phyloP scores from a whole-genome alignment of 345 rosid genomes.

The Pelargonium nanum region DNA sequence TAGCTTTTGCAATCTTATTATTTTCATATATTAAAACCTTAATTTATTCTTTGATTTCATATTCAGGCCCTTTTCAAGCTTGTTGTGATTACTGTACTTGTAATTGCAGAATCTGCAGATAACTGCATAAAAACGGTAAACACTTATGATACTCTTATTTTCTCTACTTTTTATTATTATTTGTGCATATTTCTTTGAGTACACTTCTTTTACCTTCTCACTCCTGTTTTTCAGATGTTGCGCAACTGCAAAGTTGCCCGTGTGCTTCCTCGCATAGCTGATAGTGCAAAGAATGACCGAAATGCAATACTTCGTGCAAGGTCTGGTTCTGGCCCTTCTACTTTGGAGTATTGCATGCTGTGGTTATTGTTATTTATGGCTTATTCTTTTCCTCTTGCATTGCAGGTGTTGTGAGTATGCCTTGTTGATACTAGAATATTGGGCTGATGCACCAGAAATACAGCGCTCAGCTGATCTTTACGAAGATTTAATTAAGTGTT shows the following conservation, averaged over 20 bases:
- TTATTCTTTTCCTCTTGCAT: constrained; percentile 2
- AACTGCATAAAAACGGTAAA: constrained; percentile 94
- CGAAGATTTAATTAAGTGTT: constrained; percentile 81
- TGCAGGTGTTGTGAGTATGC: constrained; percentile 97
- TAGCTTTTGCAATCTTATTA: constrained; percentile 10
- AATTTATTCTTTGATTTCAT: constrained; percentile 30
- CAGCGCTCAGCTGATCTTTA: constrained; percentile 82
- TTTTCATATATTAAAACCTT: background rate
- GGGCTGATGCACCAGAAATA: constrained; percentile 99
- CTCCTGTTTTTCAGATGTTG: constrained; percentile 59
- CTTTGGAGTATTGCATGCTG: constrained; percentile 1
- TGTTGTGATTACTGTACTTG: constrained; percentile 99
- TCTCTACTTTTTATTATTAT: background rate
- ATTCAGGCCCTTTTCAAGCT: constrained; percentile 98
- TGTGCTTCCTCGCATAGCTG: constrained; percentile 86
- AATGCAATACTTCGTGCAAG: constrained; percentile 86
- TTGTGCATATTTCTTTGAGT: constrained; percentile 6
- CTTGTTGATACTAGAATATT: constrained; percentile 77
- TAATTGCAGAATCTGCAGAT: constrained; percentile 98
- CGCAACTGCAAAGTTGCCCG: constrained; percentile 93
- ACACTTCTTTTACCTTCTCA: constrained; percentile 11
- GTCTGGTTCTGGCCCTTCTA: constrained; percentile 22
- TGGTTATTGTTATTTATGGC: constrained; percentile 4
- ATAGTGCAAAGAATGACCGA: constrained; percentile 87
- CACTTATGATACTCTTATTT: constrained; percentile 7